Evolutionary conservation across 129 eudicot species (phyloP).

Genomic region (Calendula officinalis): DNA sequence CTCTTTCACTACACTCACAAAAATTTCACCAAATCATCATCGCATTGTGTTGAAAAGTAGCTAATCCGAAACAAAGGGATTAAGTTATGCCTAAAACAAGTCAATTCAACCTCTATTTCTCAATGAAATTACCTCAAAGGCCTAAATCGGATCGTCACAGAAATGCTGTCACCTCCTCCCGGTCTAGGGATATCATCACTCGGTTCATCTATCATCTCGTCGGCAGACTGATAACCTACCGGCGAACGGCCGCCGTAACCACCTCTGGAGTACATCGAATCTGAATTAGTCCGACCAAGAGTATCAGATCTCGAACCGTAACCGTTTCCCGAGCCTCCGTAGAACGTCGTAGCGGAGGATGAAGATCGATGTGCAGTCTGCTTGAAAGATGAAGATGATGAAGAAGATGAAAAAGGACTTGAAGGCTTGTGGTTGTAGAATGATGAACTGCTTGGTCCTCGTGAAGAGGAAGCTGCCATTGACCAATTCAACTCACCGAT

Average conservation of each 20-base stretch:
- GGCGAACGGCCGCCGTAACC: constrained; percentile 46
- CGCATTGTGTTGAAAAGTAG: constrained; percentile 31
- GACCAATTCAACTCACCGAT: constrained; percentile 35
- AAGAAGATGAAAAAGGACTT: constrained; percentile 78
- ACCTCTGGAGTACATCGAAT: constrained; percentile 43
- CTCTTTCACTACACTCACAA: constrained; percentile 66
- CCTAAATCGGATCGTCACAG: constrained; percentile 92
- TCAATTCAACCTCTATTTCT: constrained; percentile 15
- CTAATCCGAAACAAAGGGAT: no score
- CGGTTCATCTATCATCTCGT: constrained; percentile 64
- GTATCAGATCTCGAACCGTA: constrained; percentile 65
- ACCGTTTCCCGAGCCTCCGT: constrained; percentile 49
- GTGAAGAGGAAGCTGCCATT: constrained; percentile 83
- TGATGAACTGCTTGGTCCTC: constrained; percentile 82
- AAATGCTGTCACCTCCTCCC: constrained; percentile 71
- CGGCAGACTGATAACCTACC: constrained; percentile 56
- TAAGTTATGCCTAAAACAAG: no score
- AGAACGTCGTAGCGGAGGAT: constrained; percentile 44
- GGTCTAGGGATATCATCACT: constrained; percentile 54
- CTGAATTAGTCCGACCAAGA: constrained; percentile 42
- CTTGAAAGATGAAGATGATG: constrained; percentile 76
- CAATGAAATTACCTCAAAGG: constrained; percentile 65
- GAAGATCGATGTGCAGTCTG: constrained; percentile 55
- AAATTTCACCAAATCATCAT: constrained; percentile 28
- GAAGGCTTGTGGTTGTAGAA: constrained; percentile 54